Conservation (phyloP, 805 yeast genomes). For the Candida ovalis region DNA sequence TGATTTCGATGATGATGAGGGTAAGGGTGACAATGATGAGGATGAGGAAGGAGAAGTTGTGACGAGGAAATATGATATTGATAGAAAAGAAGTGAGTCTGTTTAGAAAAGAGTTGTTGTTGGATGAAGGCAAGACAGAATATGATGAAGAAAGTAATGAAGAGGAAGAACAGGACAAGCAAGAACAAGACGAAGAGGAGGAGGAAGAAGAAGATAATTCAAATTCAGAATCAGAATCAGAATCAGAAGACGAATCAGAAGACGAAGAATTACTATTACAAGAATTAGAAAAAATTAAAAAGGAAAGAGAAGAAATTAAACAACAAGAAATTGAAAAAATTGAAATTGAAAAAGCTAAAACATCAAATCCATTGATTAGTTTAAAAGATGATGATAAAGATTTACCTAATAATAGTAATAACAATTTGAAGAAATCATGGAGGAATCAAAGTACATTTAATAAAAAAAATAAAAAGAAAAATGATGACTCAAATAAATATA, state of each 20-base stretch:
- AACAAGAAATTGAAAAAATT: conserved; percentile 25
- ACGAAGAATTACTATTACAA: conserved; percentile 43
- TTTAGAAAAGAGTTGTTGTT: conserved; percentile 16
- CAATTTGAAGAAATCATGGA: conserved; percentile 30
- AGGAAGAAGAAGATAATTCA: conserved; percentile 26
- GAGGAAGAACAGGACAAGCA: conserved; percentile 30
- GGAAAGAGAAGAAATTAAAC: conserved; percentile 29
- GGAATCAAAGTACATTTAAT: conserved; percentile 31
- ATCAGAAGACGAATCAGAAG: conserved; percentile 17
- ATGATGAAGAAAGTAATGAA: conserved; percentile 1
- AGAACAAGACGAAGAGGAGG: conserved; percentile 14
- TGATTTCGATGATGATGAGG: conserved; percentile 39
- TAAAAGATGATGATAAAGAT: conserved; percentile 8
- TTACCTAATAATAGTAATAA: conserved; percentile 9
- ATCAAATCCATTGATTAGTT: conserved; percentile 25
- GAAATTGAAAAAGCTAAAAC: conserved; percentile 19
- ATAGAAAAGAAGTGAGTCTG: conserved; percentile 15
- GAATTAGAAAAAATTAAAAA: conserved; percentile 38
- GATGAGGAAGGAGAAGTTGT: not conserved
- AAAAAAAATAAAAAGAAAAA: conserved; percentile 8
- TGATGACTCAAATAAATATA: conserved; percentile 19
- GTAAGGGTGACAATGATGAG: conserved; percentile 35
- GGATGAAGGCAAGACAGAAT: conserved; percentile 4
- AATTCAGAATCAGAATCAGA: conserved; percentile 13
- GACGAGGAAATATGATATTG: conserved; percentile 21